Evolutionary conservation across 352 stramenopile species (phyloP).

Genomic region (Elongisporangium anandrum): DNA sequence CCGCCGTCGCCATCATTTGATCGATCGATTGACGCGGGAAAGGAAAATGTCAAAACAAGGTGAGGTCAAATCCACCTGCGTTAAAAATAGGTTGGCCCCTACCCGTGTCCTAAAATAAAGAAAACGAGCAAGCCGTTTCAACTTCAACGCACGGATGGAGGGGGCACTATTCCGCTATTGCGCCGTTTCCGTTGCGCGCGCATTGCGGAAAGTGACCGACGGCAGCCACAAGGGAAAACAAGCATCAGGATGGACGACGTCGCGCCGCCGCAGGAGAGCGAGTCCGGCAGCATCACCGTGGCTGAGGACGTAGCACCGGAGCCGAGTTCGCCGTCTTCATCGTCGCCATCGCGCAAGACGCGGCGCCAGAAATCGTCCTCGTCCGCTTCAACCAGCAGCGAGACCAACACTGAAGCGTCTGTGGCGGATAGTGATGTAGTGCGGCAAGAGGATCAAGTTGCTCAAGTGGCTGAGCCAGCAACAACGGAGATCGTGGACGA

Average conservation of each 20-base stretch:
- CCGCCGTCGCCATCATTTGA: not conserved
- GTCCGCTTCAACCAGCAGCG: not conserved
- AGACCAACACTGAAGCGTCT: not conserved
- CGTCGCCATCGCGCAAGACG: constrained; percentile 3
- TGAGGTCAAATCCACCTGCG: not conserved
- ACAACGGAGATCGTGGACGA: constrained; percentile 5
- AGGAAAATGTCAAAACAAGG: not conserved
- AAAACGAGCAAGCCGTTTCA: not conserved
- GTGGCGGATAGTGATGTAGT: not conserved
- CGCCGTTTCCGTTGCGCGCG: not conserved
- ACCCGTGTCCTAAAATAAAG: not conserved
- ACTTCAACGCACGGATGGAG: not conserved
- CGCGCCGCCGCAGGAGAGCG: constrained; percentile 7
- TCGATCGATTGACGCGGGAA: not conserved
- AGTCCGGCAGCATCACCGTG: constrained; percentile 1
- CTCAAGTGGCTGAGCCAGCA: constrained; percentile 1
- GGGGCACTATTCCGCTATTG: not conserved
- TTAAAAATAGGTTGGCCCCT: not conserved
- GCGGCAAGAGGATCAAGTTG: not conserved
- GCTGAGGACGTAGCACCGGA: constrained; percentile 3
- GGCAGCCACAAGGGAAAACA: not conserved
- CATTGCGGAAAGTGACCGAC: not conserved
- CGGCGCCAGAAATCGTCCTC: constrained; percentile 1
- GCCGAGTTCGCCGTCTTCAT: constrained; percentile 3
- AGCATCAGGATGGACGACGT: constrained; percentile 5